Evolutionary conservation across 331 rosid genomes (phyloP).

Genomic region (Pyracantha coccinea): DNA sequence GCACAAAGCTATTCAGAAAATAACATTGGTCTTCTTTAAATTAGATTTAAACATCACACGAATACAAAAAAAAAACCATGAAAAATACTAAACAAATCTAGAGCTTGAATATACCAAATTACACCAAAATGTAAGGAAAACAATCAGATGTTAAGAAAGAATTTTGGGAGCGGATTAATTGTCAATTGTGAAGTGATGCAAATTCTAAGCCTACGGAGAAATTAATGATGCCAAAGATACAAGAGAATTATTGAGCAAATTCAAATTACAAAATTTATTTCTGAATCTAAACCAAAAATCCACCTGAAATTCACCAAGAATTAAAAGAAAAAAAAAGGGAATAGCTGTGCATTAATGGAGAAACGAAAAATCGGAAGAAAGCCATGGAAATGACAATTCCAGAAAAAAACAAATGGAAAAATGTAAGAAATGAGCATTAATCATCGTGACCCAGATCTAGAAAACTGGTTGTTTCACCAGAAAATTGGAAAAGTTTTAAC

Average conservation of each 20-base stretch:
- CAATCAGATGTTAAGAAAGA: background rate
- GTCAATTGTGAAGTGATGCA: background rate
- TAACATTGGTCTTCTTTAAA: background rate
- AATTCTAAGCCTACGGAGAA: background rate
- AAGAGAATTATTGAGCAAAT: background rate
- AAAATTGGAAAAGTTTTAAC: background rate
- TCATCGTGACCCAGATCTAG: slow-evolving; percentile 1
- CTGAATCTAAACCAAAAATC: slow-evolving; percentile 32
- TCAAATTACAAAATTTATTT: background rate
- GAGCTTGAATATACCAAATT: background rate
- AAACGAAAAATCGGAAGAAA: background rate
- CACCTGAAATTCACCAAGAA: slow-evolving; percentile 17
- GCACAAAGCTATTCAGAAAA: slow-evolving; percentile 16
- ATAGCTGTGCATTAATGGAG: background rate
- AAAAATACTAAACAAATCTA: background rate
- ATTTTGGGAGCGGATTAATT: background rate
- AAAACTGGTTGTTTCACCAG: background rate
- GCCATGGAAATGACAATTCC: background rate
- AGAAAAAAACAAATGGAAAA: background rate
- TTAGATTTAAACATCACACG: background rate
- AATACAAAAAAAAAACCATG: background rate
- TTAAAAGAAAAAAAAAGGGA: no score
- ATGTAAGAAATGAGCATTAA: background rate
- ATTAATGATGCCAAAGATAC: background rate
- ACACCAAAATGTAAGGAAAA: background rate